Conservation (phyloP, 345 rosid genomes). For the Hibiscus mutabilis region DNA sequence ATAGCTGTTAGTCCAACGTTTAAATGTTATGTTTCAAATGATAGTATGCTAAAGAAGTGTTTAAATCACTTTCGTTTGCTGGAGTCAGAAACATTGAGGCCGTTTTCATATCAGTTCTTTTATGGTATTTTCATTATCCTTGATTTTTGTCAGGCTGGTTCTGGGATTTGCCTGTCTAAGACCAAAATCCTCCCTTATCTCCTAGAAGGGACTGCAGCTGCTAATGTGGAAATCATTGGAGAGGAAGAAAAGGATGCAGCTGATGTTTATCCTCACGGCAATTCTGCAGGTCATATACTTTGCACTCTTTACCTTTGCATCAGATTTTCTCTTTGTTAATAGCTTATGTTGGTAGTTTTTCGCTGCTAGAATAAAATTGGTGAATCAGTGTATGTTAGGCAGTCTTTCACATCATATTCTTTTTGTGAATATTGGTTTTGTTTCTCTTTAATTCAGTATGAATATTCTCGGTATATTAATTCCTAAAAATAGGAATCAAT, state of each 20-base stretch:
- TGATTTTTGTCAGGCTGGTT: slow-evolving; percentile 43
- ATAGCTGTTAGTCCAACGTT: background rate
- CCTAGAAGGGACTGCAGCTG: slow-evolving; percentile 79
- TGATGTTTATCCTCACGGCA: slow-evolving; percentile 16
- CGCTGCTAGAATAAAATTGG: background rate
- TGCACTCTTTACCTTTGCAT: background rate
- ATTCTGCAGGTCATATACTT: slow-evolving; percentile 23
- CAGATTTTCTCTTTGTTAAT: background rate
- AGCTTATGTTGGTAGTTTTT: background rate
- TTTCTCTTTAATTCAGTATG: background rate
- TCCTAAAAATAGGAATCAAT: background rate
- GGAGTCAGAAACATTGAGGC: background rate
- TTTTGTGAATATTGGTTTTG: background rate
- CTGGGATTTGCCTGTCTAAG: slow-evolving; percentile 45
- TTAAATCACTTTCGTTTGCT: background rate
- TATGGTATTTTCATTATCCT: background rate
- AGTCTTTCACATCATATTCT: background rate
- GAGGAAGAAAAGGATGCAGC: slow-evolving; percentile 35
- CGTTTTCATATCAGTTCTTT: background rate
- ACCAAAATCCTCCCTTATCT: slow-evolving; percentile 49
- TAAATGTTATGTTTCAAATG: background rate
- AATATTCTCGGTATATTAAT: background rate
- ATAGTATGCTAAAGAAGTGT: background rate
- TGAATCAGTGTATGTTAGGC: background rate
- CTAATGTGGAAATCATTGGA: slow-evolving; percentile 38